A percentile compares a stretch with the other conserved stretches of the same genome.
Evolutionary conservation across 768 basidiomycete species (phyloP).

Genomic region (Hebeloma cylindrosporum): DNA sequence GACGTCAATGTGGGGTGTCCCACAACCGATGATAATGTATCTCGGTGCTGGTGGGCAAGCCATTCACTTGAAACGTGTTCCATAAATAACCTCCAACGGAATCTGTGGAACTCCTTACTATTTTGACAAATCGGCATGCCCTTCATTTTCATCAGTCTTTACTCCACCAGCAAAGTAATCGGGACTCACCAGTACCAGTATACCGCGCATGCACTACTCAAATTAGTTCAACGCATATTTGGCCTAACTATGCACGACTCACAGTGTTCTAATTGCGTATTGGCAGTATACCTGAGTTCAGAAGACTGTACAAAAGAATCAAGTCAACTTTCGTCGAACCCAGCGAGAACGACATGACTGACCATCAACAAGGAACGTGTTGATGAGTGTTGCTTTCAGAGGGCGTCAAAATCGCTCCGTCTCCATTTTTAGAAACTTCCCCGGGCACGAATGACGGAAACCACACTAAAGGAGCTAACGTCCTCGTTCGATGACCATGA

Average conservation of each 20-base stretch:
- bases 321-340: slow-evolving; percentile 10
- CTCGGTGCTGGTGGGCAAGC: slow-evolving; percentile 96
- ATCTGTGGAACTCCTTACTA: slow-evolving; percentile 56
- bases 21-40: slow-evolving; percentile 90
- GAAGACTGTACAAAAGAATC: slow-evolving; percentile 57
- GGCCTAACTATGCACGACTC: slow-evolving; percentile 36
- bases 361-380: slow-evolving; percentile 42
- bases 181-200: slow-evolving; percentile 82
- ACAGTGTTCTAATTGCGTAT: slow-evolving; percentile 95
- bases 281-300: slow-evolving; percentile 93
- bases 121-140: slow-evolving; percentile 95
- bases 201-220: slow-evolving; percentile 88
- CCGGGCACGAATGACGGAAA: no score
- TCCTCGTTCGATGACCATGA: no score
- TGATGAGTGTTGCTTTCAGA: slow-evolving; percentile 31
- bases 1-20: slow-evolving; percentile 86
- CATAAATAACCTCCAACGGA: slow-evolving; percentile 7
- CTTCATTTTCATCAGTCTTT: slow-evolving; percentile 37
- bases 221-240: slow-evolving; percentile 9
- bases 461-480: no score
- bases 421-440: slow-evolving; percentile 11
- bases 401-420: slow-evolving; percentile 15
- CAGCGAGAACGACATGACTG: slow-evolving; percentile 29
- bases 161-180: slow-evolving; percentile 4
- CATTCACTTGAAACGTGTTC: slow-evolving; percentile 67